Conservation (phyloP, 352 stramenopile species). For the Nothophytophthora sp. region DNA sequence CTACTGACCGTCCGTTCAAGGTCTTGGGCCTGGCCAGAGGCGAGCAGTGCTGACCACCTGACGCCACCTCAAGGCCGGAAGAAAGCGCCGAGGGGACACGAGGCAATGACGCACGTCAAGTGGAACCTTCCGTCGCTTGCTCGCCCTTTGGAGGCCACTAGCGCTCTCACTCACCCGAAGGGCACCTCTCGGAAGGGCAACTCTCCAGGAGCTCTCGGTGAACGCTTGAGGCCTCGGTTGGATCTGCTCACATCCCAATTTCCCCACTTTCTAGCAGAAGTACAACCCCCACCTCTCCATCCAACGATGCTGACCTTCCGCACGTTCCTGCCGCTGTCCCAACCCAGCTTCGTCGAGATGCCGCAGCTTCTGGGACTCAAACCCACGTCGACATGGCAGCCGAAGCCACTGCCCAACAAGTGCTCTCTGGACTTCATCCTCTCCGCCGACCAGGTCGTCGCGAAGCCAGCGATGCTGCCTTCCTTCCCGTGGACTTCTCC, state of each 20-base stretch:
- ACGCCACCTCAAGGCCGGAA: no score
- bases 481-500: constrained; percentile 34
- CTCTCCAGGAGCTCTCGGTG: constrained; percentile 40
- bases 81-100: constrained; percentile 27
- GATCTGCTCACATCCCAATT: constrained; percentile 33
- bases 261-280: constrained; percentile 29
- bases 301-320: constrained; percentile 37
- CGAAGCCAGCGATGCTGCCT: constrained; percentile 20
- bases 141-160: constrained; percentile 25
- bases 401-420: constrained; percentile 38
- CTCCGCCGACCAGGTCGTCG: constrained; percentile 17
- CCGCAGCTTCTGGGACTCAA: constrained; percentile 35
- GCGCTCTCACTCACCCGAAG: constrained; percentile 13
- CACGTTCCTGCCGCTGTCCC: constrained; percentile 39
- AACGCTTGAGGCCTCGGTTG: constrained; percentile 9
- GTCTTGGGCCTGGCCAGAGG: no score
- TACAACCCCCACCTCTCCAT: constrained; percentile 27
- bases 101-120: constrained; percentile 42
- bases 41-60: constrained; percentile 30
- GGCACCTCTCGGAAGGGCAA: constrained; percentile 15
- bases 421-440: constrained; percentile 61
- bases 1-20: no score
- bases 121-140: constrained; percentile 33
- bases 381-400: constrained; percentile 3
- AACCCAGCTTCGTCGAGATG: constrained; percentile 40